Conservation (phyloP, 805 yeast species). For the Candida coleopterorum region DNA sequence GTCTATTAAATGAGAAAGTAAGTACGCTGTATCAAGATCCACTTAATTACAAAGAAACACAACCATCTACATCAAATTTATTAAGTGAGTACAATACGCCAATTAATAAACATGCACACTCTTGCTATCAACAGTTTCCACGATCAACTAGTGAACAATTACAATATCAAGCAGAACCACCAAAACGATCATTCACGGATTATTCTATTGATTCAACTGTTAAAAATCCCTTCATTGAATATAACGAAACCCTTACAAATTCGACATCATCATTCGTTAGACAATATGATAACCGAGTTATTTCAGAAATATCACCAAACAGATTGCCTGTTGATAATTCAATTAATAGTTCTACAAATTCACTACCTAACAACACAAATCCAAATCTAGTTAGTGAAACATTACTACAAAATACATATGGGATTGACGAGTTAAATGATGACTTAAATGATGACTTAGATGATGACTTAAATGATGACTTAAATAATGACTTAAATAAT, state of each 20-base stretch:
- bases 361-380: too few species aligned
- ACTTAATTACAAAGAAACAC: neutral
- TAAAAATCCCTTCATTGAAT: neutral
- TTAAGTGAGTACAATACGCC: neutral
- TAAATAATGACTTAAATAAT: too few species aligned
- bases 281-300: constrained; percentile 1
- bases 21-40: neutral
- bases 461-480: too few species aligned
- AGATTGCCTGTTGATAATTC: neutral
- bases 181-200: neutral
- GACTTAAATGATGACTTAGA: too few species aligned
- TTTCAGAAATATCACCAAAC: neutral
- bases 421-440: too few species aligned
- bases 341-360: neutral
- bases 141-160: constrained; percentile 1
- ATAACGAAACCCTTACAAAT: neutral
- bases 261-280: constrained; percentile 1
- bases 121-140: neutral
- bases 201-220: neutral
- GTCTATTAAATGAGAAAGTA: constrained; percentile 2
- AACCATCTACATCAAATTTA: neutral
- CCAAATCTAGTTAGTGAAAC: too few species aligned
- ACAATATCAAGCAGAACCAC: neutral
- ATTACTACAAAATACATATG: too few species aligned
- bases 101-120: constrained; percentile 2